phyloP scores from a whole-genome alignment of 345 rosid species.

The Linum lewisii region DNA sequence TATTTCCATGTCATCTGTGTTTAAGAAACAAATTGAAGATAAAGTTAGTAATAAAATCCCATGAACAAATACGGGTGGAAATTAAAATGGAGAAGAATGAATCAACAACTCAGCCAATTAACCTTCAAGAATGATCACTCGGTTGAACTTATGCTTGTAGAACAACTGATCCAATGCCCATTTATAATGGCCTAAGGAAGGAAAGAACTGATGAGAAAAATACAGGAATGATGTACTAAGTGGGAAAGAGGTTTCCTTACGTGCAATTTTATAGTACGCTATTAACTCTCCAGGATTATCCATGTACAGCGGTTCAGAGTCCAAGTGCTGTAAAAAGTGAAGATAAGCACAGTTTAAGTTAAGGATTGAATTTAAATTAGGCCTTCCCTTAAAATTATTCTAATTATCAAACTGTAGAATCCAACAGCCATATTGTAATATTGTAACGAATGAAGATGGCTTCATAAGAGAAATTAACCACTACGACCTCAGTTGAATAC shows the following conservation, averaged over 20 bases:
- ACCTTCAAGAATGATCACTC: slow-evolving; percentile 95
- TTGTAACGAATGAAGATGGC: neutral
- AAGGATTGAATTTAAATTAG: neutral
- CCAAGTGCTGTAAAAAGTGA: slow-evolving; percentile 56
- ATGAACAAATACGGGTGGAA: slow-evolving; percentile 3
- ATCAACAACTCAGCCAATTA: slow-evolving; percentile 5
- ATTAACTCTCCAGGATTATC: slow-evolving; percentile 88
- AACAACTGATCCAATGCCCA: slow-evolving; percentile 94
- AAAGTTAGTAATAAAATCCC: neutral
- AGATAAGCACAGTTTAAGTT: slow-evolving; percentile 1
- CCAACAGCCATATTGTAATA: neutral
- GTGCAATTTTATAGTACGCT: slow-evolving; percentile 89
- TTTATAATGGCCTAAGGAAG: slow-evolving; percentile 67
- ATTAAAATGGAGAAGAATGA: neutral
- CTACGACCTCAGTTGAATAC: too few species aligned
- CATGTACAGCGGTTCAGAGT: slow-evolving; percentile 57
- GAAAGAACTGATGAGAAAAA: slow-evolving; percentile 12
- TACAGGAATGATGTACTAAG: slow-evolving; percentile 1
- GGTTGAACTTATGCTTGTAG: slow-evolving; percentile 67
- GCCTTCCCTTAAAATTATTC: neutral
- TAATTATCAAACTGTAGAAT: neutral
- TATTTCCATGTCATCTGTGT: slow-evolving; percentile 98
- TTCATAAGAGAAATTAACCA: neutral
- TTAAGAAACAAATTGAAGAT: slow-evolving; percentile 19
- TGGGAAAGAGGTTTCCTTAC: slow-evolving; percentile 36